Evolutionary conservation across 352 stramenopile genomes (phyloP), one percentile per base, ranked within the genome.

Genomic region (Phytophthora hybrid): DNA sequence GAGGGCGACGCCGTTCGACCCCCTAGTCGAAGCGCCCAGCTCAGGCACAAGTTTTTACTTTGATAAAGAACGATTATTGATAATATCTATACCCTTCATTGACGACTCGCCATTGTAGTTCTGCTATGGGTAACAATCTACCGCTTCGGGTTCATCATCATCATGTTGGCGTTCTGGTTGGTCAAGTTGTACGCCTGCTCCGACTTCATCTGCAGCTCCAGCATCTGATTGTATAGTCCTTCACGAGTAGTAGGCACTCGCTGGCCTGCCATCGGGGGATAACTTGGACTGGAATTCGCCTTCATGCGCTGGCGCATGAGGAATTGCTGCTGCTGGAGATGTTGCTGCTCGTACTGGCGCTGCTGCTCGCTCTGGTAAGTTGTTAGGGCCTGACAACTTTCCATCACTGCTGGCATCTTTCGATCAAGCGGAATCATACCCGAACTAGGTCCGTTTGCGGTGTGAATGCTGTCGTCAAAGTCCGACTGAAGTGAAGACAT

Each of bases 161-260:
- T 79, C 84, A 85, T 79, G 73, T 78, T 79, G 23, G 84, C 83
- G 66, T 93, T 92, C 63, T 91, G 87, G 75, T 89, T 93, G 14
- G 85, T 83, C 56, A 92, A 68, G 61, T 91, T 89, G 77, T 93
- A 91, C 19, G 85, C 80, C 18, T 65, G 73, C 66, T 93, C 87
- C 32, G 87, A 84, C 31, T 87, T 74, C 73, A 92, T 83, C 59
- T 91, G 87, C 62, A 93, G 73, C 67, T 91, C 84, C 31, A 92
- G 72, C 87, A 93, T 92, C 63, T 93, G 83, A 67, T 92, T 91
- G 78, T 93, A 93, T 8, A 93, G 77, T 13, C 73, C 84, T 66
- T 82, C 75, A 21, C 85, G 86, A n/a, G 72, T 74, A 13, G 47
- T 37, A 10, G 71, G 62, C 9, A 60, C 59, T 23, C 66, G 63